These are phyloP conservation scores for Schizosaccharomyces octosporus DNA, from an alignment of 805 yeast genomes.

Conservation along the genomic window DNA sequence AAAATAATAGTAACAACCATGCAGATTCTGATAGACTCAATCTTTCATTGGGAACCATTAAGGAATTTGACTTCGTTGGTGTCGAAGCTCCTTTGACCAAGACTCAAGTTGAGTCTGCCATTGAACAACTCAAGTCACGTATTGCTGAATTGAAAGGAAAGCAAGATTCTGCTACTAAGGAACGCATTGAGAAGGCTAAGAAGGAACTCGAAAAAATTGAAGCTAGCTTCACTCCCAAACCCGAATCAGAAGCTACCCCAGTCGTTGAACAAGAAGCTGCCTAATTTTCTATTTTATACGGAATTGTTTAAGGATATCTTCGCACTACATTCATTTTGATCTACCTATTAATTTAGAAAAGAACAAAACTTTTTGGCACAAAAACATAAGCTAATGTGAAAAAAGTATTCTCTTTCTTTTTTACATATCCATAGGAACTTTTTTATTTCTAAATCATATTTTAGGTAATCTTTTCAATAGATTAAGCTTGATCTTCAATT, in stretches of 20 bases:
- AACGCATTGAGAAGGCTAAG: constrained; percentile 52
- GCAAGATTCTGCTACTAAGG: constrained; percentile 61
- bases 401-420: too few relatives aligned
- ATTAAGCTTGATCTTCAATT: not conserved
- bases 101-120: constrained; percentile 42
- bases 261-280: not conserved
- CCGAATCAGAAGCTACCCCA: constrained; percentile 3
- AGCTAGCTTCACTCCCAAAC: constrained; percentile 20
- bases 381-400: too few relatives aligned
- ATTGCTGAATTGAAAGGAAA: constrained; percentile 38
- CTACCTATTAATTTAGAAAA: too few relatives aligned
- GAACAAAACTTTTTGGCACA: too few relatives aligned
- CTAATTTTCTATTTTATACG: not conserved
- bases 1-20: constrained; percentile 2
- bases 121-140: constrained; percentile 47
- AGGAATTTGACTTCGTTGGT: constrained; percentile 48
- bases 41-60: constrained; percentile 59
- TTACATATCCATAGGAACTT: too few relatives aligned
- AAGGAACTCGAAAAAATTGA: constrained; percentile 49
- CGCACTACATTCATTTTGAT: too few relatives aligned
- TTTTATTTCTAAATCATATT: too few relatives aligned
- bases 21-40: constrained; percentile 5
- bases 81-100: constrained; percentile 54
- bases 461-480: not conserved
- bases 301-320: too few relatives aligned